A percentile compares a stretch with the other conserved stretches of the same genome.
phyloP scores from a whole-genome alignment of 345 rosid genomes.

The Ricinus communis region DNA sequence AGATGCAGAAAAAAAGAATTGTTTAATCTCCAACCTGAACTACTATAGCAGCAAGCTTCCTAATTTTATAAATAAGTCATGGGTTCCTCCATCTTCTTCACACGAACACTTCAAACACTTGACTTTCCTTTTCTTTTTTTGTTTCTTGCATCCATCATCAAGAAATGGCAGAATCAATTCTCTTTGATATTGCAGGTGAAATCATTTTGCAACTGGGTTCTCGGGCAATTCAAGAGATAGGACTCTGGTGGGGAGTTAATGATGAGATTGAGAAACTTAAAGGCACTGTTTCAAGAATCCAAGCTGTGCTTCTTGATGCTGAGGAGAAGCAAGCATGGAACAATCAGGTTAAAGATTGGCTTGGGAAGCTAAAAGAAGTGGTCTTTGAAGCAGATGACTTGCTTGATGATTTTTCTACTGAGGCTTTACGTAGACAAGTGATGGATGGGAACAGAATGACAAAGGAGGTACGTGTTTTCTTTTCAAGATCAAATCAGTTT shows the following conservation, averaged over 20 bases:
- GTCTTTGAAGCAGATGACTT: conserved; percentile 33
- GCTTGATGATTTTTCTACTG: conserved; percentile 31
- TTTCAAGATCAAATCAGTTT: conserved; percentile 12
- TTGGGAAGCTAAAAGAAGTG: neutral
- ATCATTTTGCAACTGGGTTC: neutral
- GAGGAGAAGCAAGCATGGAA: neutral
- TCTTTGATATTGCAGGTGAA: neutral
- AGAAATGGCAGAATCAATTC: neutral
- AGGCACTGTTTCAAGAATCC: neutral
- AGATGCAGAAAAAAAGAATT: too few relatives aligned
- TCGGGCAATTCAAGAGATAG: too few relatives aligned
- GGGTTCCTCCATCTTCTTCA: too few relatives aligned
- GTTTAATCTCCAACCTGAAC: too few relatives aligned
- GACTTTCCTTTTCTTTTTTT: too few relatives aligned
- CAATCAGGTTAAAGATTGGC: neutral
- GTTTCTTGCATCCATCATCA: too few relatives aligned
- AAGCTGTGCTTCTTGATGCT: neutral
- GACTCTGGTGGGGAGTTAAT: too few relatives aligned
- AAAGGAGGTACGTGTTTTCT: neutral
- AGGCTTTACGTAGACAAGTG: neutral
- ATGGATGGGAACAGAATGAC: neutral
- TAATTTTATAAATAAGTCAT: too few relatives aligned
- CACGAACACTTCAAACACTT: too few relatives aligned
- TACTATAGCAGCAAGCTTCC: too few relatives aligned
- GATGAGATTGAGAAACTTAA: too few relatives aligned